phyloP scores from a whole-genome alignment of 768 basidiomycete genomes.

The Amanita fuliginea region DNA sequence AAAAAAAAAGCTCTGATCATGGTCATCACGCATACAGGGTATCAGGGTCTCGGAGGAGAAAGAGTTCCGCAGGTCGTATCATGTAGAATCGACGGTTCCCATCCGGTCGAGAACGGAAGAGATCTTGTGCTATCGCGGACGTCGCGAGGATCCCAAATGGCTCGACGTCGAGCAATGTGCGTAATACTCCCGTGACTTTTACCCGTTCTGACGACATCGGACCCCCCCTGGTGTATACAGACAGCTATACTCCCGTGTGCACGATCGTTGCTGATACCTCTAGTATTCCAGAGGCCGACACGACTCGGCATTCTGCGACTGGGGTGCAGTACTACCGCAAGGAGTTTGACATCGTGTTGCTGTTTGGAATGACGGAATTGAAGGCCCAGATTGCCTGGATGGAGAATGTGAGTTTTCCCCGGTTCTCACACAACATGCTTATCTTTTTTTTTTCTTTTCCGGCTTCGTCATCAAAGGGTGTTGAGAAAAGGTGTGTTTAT shows the following conservation, averaged over 20 bases:
- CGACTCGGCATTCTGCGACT: not conserved
- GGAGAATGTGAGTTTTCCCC: slow-evolving; percentile 25
- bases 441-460: not conserved
- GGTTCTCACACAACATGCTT: no score
- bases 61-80: slow-evolving; percentile 30
- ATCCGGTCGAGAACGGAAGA: slow-evolving; percentile 11
- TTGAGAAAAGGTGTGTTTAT: slow-evolving; percentile 2
- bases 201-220: no score
- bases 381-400: slow-evolving; percentile 33
- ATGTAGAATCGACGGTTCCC: slow-evolving; percentile 15
- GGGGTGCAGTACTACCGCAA: slow-evolving; percentile 13
- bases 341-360: slow-evolving; percentile 23
- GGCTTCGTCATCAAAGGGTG: not conserved
- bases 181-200: no score
- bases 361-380: slow-evolving; percentile 36
- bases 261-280: slow-evolving; percentile 18
- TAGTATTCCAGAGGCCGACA: not conserved
- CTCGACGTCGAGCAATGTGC: slow-evolving; percentile 18
- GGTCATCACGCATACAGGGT: slow-evolving; percentile 18
- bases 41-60: slow-evolving; percentile 32
- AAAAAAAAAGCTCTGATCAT: no score
- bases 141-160: slow-evolving; percentile 15
- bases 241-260: slow-evolving; percentile 18
- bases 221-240: no score
- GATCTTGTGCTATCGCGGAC: slow-evolving; percentile 19